Evolutionary conservation across 768 basidiomycete genomes (phyloP), one percentile per base, ranked within the genome.

Genomic region (Boletus tomentosulus): DNA sequence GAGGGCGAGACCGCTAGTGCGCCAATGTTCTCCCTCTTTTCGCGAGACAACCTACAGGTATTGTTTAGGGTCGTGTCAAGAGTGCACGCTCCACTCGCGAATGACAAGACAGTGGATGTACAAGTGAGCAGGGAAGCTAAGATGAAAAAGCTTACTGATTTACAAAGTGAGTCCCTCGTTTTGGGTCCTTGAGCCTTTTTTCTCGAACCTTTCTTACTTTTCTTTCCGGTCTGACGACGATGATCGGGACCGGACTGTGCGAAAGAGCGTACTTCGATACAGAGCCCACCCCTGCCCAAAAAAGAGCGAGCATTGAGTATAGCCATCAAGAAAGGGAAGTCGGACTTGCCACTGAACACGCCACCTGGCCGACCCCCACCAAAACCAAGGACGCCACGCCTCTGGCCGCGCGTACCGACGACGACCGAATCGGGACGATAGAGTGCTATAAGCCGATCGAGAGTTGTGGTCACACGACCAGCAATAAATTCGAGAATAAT

Each of bases 401-500:
- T 74, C 55, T 81, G 76, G 0, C 92, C 96, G 15, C 89, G 80
- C 9, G 91, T 93, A 19, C 97, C 96, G 28, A 98, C 96, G 13
- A 99, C 86, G 50, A 99, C 79, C 0, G 90, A 87, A 68, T 96
- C 93, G 5, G 92, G 92, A 34, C 89, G 86, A 64, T 96, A 94
- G 7, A 97, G 80, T 0, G 92, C 89, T 58, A 96, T 94, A 55
- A 95, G 82, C 48, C 95, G 87, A 65, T 98, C 92, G 50, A 98
- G 85, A 10, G 90, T 91, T 48, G 88, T 84, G 1, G 92, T 91
- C 6, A 96, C 83, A 52, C 85, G 87, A 31, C 96, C 97, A 0
- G 94, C 91, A 46, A 98, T 89, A 66, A 89, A 94, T 74, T 98
- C 96, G 39, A 98, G 84, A 48, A 97, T 87, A 48, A 99, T 79